Conservation (phyloP, 495 filamentous ascomycete species). For the Cercophora sp. region DNA sequence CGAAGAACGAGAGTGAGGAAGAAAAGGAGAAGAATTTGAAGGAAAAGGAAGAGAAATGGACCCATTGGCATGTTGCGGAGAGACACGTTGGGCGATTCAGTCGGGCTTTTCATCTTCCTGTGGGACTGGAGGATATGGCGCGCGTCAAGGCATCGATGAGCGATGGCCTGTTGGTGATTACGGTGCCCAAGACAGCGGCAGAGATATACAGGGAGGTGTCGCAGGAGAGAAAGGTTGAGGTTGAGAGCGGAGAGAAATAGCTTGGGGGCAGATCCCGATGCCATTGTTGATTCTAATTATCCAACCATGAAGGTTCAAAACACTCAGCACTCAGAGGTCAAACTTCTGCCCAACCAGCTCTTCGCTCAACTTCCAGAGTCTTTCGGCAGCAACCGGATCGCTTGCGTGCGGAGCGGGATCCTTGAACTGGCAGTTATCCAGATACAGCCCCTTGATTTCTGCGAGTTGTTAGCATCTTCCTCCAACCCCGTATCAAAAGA, state of each 20-base stretch:
- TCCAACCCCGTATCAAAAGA: not conserved
- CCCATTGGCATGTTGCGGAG: constrained; percentile 16
- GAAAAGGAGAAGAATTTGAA: not conserved
- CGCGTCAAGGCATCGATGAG: constrained; percentile 6
- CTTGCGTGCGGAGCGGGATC: constrained; percentile 19
- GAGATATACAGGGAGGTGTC: not conserved
- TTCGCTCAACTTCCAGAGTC: constrained; percentile 49
- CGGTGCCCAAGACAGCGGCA: constrained; percentile 10
- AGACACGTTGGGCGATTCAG: constrained; percentile 7
- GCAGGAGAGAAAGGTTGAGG: constrained; percentile 3
- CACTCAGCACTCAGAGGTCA: no score
- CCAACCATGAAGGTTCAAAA: no score
- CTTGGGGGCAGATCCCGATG: no score
- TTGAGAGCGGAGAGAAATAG: not conserved
- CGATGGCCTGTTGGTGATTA: constrained; percentile 10
- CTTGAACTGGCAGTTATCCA: constrained; percentile 38
- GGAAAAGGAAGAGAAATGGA: not conserved
- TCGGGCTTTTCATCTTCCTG: constrained; percentile 8
- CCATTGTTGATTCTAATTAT: no score
- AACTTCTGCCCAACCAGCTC: constrained; percentile 45
- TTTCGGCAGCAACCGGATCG: constrained; percentile 42
- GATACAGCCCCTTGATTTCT: constrained; percentile 38
- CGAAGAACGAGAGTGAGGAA: not conserved
- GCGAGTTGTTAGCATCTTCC: constrained; percentile 4
- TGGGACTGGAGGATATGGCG: constrained; percentile 10